These are phyloP conservation scores for Umbelopsis ramanniana DNA, from an alignment of 192 early-diverging fungal species.

Conservation along the genomic window DNA sequence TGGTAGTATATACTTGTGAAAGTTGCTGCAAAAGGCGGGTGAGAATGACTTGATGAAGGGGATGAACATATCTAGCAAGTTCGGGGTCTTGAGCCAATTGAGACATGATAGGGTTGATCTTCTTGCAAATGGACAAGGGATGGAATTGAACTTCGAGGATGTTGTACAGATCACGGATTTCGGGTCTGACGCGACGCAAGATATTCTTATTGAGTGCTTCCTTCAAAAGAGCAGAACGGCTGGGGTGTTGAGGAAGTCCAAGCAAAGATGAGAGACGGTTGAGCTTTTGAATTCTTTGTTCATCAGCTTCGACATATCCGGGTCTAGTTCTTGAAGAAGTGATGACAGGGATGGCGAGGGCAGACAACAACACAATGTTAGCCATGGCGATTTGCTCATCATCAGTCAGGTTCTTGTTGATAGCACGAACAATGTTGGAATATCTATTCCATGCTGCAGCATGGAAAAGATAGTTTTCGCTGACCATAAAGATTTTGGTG, in stretches of 20 bases:
- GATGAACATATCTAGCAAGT: conserved; percentile 87
- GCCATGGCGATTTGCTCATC: conserved; percentile 91
- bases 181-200: conserved; percentile 82
- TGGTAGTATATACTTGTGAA: conserved; percentile 97
- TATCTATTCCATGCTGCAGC: conserved; percentile 96
- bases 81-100: conserved; percentile 74
- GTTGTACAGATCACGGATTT: conserved; percentile 91
- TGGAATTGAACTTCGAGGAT: conserved; percentile 99
- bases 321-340: conserved; percentile 77
- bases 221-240: conserved; percentile 87
- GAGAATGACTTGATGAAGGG: conserved; percentile 94
- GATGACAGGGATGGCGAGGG: conserved; percentile 96
- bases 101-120: conserved; percentile 88
- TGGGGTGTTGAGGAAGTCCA: conserved; percentile 81
- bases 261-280: conserved; percentile 87
- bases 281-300: conserved; percentile 78
- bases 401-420: conserved; percentile 80
- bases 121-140: conserved; percentile 97
- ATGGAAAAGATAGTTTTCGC: conserved; percentile 97
- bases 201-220: conserved; percentile 89
- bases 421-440: conserved; percentile 76
- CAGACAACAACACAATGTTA: conserved; percentile 90
- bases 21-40: conserved; percentile 95
- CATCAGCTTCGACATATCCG: conserved; percentile 70
- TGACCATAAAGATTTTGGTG: conserved; percentile 94